Conservation (phyloP, 805 yeast genomes). For the Starmerella bombicola region DNA sequence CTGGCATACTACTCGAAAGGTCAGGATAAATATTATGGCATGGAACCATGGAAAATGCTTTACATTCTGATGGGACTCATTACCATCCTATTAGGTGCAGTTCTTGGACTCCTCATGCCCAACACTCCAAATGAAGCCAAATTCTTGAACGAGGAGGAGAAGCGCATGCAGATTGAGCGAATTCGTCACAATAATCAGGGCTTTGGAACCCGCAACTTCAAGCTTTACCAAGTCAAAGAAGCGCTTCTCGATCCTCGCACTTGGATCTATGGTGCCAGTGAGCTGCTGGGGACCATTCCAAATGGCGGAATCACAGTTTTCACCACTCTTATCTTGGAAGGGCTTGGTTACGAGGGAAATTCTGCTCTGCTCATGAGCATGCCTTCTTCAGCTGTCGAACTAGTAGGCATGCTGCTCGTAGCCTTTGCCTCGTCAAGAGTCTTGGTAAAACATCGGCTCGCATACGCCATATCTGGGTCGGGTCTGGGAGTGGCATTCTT, state of each 20-base stretch:
- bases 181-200: constrained; percentile 47
- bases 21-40: not conserved
- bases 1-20: constrained; percentile 29
- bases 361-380: constrained; percentile 32
- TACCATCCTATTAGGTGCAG: constrained; percentile 41
- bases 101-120: constrained; percentile 41
- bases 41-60: constrained; percentile 42
- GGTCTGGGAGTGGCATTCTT: constrained; percentile 9
- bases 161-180: constrained; percentile 38
- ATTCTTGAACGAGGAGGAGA: constrained; percentile 35
- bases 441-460: constrained; percentile 9
- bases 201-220: constrained; percentile 44
- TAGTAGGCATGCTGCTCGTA: constrained; percentile 14
- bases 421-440: constrained; percentile 10
- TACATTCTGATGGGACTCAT: constrained; percentile 49
- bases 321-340: constrained; percentile 35
- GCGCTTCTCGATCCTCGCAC: constrained; percentile 39
- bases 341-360: constrained; percentile 34
- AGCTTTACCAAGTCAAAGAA: constrained; percentile 42
- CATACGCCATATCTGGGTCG: constrained; percentile 9
- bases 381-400: constrained; percentile 38
- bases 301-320: constrained; percentile 47
- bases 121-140: constrained; percentile 37
- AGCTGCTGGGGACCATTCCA: constrained; percentile 36
- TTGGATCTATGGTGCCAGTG: constrained; percentile 37